Evolutionary conservation across 495 filamentous ascomycete species (phyloP), one percentile per base, ranked within the genome.

Genomic region (Penicillium egyptiacum): DNA sequence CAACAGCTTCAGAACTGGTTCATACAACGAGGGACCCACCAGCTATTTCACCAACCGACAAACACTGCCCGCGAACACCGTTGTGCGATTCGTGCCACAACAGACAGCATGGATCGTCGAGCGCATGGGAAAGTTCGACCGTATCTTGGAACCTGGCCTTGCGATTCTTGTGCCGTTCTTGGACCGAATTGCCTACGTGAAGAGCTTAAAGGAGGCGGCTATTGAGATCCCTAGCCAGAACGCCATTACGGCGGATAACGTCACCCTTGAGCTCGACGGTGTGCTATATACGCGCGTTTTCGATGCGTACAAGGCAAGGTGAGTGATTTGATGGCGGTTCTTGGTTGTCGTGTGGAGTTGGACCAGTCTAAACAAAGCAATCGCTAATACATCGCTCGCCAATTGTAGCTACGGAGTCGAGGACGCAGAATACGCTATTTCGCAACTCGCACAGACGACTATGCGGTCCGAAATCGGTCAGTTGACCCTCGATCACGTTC

Each of bases 91-190:
- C 78, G 95, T 98, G 26, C 94, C 95, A 10, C 95, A 98, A 73
- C 94, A 98, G 78, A 96, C 93, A 53, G 95, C 94, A 77, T 98
- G 95, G 95, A 91, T 98, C 56, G 94, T 98, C 39, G 95, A 98
- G 77, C 90, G 94, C 59, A 98, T 98, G 94, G 94, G 94, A 47
- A 93, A 92, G 69, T 98, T 94, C 79, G 84, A 90, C 75, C 82
- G 91, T 23, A 97, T 98, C 60, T 74, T 98, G 48, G 82, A 96
- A 59, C 94, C 94, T 0, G 94, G 94, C 53, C 76, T 98, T 39
- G 91, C 95, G 6, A 83, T 98, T 62, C 75, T 98, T 59, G 80
- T 94, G 30, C 94, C 94, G 1, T 90, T 98, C 62, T 61, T 98
- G 68, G 94, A 98, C 70, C 90, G 92, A 46, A 97, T 98, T 69